Base-by-base conservation (phyloP, 768 basidiomycete genomes). In the Lenzites betulinus region DNA sequence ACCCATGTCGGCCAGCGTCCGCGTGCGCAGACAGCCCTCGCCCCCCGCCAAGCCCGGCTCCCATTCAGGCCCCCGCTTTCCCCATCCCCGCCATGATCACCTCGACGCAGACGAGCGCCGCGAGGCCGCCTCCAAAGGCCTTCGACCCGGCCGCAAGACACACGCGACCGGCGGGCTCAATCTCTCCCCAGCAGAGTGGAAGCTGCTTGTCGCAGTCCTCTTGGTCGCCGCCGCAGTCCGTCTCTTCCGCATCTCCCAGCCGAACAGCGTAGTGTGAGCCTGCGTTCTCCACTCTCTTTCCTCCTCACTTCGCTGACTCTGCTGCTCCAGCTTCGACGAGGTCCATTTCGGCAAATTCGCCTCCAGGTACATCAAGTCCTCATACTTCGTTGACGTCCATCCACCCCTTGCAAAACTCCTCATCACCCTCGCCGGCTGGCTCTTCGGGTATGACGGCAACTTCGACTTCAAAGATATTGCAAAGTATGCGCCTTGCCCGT, bases 331-430 rank as follows among this genome's bases (percentile, higher is more conserved):
- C 43, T 98, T 98, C 73, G 96, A 98, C 71, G 96, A 98, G 74
- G 96, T 98, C 0, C 96, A 98, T 73, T 98, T 98, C 73, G 96
- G 96, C 61, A 97, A 97, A 74, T 98, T 98, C 70, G 94, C 96
- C 7, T 81, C 85, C 48, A 92, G 91, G 70, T 98, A 98, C 71
- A 92, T 98, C 81, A 92, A 92, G 79, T 88, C 90, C 39, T 83
- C 87, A 64, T 95, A 93, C 74, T 94, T 90, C 69, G 89, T 91
- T 69, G 97, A 99, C 72, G 96, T 99, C 2, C 97, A 99, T 70
- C 97, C 97, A 0, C 97, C 97, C 3, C 79, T 99, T 18, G 97
- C 97, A 7, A 99, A 98, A 69, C 81, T 99, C 26, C 79, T 99
- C 53, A 95, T 99, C 66, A 98, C 96, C 0, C 81, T 98, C 36